Base-by-base conservation (phyloP, 495 filamentous ascomycete genomes). In the Hypoxylon fuscum region DNA sequence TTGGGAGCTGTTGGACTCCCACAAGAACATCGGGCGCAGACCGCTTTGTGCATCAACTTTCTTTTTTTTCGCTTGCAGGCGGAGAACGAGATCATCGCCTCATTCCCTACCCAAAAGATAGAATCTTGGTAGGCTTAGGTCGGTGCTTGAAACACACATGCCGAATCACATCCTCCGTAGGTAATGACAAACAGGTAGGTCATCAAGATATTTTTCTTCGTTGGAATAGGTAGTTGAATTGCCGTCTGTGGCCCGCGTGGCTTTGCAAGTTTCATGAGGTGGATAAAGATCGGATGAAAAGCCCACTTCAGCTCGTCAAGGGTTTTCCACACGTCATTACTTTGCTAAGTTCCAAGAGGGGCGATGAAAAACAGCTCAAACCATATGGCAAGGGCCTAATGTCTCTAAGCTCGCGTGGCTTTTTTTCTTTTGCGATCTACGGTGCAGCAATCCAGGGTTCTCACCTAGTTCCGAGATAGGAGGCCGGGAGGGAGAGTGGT, bases 261-360 rank as follows among this genome's bases (percentile, higher is more conserved):
- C 63, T 61, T 66, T 29, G 63, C 63, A 52, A 5, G 56, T 66
- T 66, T 66, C 63, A 58, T 48, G 29, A 43, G 29, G 32, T 54
- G 12, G 45, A 43, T 20, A 37, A 52, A 60, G 22, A 60, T 65
- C 45, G 55, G 62, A 65, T 20, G 55, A 42, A 29, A 32, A 38
- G 20, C 20, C 34, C 48, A 53, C 35, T 38, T 66, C 63, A 66
- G 63, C 63, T 66, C 15, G 53, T 35, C 63, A 53, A 61, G 63
- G 63, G 52, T 57, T 10, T 37, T 37, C 43, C 35, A 38, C 53
- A 59, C 55, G 61, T 65, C 55, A 65, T 65, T 15, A 35, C 43
- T 56, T 23, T 54, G 35, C n/a, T 38, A 2, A n/a, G 2, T 15
- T 38, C n/a, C 2, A 31, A 4, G 5, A 31, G 32, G 12, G 32